phyloP scores from a whole-genome alignment of 148 eudicot species.

The Rhododendron henanense region DNA sequence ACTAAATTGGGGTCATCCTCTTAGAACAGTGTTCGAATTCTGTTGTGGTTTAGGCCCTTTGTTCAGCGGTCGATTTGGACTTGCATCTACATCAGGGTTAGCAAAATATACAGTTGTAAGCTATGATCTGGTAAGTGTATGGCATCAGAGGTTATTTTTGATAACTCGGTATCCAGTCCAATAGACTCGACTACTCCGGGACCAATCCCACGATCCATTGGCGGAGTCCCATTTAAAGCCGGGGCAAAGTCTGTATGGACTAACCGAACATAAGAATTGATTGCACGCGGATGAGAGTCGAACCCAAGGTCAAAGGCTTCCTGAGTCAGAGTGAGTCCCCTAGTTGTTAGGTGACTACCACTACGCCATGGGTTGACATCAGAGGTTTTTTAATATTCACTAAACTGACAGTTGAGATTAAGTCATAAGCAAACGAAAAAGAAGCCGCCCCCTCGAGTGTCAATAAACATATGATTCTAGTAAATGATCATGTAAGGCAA shows the following conservation, averaged over 20 bases:
- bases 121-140: background rate
- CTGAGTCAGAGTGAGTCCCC: background rate
- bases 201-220: background rate
- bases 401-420: background rate
- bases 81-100: background rate
- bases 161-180: background rate
- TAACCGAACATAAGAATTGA: background rate
- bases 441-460: background rate
- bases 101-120: background rate
- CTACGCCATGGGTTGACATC: background rate
- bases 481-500: background rate
- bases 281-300: background rate
- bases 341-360: background rate
- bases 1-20: background rate
- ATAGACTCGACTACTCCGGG: background rate
- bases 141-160: background rate
- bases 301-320: background rate
- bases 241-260: background rate
- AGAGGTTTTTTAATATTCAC: background rate
- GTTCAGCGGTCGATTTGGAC: background rate
- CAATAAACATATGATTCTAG: background rate
- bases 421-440: background rate
- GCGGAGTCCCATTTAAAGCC: background rate
- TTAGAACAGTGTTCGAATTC: background rate
- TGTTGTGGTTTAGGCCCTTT: background rate